These are phyloP conservation scores for Fusarium aywerte DNA, from an alignment of 2,329 filamentous ascomycete species.

Conservation along the genomic window DNA sequence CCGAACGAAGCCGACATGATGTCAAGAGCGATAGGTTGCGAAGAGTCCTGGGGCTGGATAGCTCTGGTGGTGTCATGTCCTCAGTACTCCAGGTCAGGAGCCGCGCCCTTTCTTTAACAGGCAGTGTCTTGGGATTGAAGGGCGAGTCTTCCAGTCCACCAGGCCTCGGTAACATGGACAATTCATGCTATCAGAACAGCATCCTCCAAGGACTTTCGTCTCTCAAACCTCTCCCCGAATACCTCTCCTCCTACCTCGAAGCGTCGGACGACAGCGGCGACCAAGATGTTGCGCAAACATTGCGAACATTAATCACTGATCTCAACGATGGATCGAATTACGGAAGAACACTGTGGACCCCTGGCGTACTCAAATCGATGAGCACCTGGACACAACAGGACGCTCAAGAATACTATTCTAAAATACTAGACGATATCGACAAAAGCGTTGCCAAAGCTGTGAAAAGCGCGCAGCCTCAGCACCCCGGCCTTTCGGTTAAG, in stretches of 20 bases:
- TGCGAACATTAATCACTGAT: conserved; percentile 74
- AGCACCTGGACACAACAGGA: conserved; percentile 97
- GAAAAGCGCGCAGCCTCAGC: conserved; percentile 42
- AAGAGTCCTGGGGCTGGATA: conserved; percentile 70
- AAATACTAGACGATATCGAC: conserved; percentile 85
- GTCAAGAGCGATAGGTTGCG: conserved; percentile 74
- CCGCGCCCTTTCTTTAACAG: conserved; percentile 65
- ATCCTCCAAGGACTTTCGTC: conserved; percentile 87
- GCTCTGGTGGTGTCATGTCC: conserved; percentile 62
- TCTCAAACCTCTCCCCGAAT: conserved; percentile 74
- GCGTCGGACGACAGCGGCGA: conserved; percentile 44
- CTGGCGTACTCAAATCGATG: conserved; percentile 85
- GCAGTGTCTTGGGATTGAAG: conserved; percentile 54
- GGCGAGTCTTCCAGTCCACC: conserved; percentile 59
- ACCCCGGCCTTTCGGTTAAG: conserved; percentile 55
- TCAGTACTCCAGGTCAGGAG: conserved; percentile 69
- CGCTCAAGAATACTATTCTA: conserved; percentile 96
- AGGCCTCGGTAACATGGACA: conserved; percentile 90
- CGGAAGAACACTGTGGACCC: conserved; percentile 84
- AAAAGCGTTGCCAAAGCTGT: conserved; percentile 72
- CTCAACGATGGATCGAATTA: conserved; percentile 77
- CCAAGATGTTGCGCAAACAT: conserved; percentile 57
- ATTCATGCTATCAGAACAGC: conserved; percentile 98
- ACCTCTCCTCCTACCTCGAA: conserved; percentile 64
- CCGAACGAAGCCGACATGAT: conserved; percentile 57